These are phyloP conservation scores for Heterobasidion irregulare DNA, from an alignment of 1,284 basidiomycete species.

Conservation along the genomic window DNA sequence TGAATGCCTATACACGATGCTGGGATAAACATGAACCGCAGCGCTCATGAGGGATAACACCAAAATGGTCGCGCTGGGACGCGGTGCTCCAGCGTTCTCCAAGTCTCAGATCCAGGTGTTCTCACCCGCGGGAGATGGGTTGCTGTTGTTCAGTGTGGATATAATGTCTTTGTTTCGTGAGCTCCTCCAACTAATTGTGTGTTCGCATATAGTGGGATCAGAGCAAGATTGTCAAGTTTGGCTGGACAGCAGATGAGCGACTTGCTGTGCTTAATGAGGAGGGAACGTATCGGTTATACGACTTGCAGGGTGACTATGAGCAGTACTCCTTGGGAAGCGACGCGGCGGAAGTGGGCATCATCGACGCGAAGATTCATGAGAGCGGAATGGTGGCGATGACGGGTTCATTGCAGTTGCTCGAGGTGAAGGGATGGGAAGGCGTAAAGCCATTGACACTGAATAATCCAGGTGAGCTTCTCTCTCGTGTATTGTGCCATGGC, in stretches of 20 bases:
- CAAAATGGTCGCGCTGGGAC: constrained; percentile 73
- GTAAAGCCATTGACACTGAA: constrained; percentile 58
- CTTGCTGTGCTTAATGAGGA: constrained; percentile 88
- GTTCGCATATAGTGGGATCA: constrained; percentile 67
- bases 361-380: constrained; percentile 82
- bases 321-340: constrained; percentile 83
- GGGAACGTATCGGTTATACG: constrained; percentile 85
- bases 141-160: constrained; percentile 65
- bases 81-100: constrained; percentile 48
- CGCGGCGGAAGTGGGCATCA: constrained; percentile 77
- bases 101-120: constrained; percentile 76
- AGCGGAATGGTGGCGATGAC: constrained; percentile 85
- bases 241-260: constrained; percentile 77
- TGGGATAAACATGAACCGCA: constrained; percentile 19
- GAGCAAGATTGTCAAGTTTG: constrained; percentile 70
- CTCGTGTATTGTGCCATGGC: too few species aligned
- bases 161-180: constrained; percentile 18
- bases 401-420: constrained; percentile 68
- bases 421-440: constrained; percentile 84
- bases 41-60: constrained; percentile 85
- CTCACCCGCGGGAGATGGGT: constrained; percentile 63
- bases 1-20: not conserved
- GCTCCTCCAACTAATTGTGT: constrained; percentile 12
- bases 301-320: constrained; percentile 78
- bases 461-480: constrained; percentile 48